phyloP scores from a whole-genome alignment of 2,329 filamentous ascomycete species.

The Coniochaeta sp. region DNA sequence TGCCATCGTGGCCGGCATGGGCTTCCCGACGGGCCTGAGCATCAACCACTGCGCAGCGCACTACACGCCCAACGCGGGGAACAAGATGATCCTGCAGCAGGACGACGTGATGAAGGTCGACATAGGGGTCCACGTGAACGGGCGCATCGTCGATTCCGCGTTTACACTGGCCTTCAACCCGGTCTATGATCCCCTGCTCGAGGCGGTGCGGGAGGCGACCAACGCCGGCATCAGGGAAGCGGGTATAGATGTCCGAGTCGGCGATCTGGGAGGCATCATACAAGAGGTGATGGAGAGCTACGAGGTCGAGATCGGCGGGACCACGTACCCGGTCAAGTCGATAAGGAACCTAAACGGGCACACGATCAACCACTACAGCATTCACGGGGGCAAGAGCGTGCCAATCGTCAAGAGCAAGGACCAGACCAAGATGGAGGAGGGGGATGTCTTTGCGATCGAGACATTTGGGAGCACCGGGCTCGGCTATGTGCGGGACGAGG shows the following conservation, averaged over 20 bases:
- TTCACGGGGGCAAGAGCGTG: constrained; percentile 88
- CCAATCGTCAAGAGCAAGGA: constrained; percentile 87
- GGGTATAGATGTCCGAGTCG: constrained; percentile 84
- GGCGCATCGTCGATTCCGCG: constrained; percentile 73
- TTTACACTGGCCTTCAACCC: constrained; percentile 74
- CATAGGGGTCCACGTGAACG: constrained; percentile 75
- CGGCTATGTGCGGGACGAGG: constrained; percentile 79
- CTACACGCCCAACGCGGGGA: constrained; percentile 77
- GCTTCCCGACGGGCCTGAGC: constrained; percentile 75
- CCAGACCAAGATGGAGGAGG: constrained; percentile 95
- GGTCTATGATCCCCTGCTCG: constrained; percentile 66
- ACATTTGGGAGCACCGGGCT: constrained; percentile 93
- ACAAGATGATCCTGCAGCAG: constrained; percentile 65
- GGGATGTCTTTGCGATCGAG: constrained; percentile 91
- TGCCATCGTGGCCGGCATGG: constrained; percentile 68
- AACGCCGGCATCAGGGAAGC: constrained; percentile 86
- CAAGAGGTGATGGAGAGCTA: constrained; percentile 93
- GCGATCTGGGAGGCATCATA: constrained; percentile 75
- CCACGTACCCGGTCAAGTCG: constrained; percentile 71
- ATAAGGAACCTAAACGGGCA: constrained; percentile 87
- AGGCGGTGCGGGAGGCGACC: constrained; percentile 67
- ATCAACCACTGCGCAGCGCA: constrained; percentile 79
- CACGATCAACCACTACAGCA: constrained; percentile 81
- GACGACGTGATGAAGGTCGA: constrained; percentile 79
- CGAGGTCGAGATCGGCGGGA: constrained; percentile 76